Evolutionary conservation across 2,329 filamentous ascomycete species (phyloP), one percentile per base, ranked within the genome.

Genomic region (Orbilia oligospora): DNA sequence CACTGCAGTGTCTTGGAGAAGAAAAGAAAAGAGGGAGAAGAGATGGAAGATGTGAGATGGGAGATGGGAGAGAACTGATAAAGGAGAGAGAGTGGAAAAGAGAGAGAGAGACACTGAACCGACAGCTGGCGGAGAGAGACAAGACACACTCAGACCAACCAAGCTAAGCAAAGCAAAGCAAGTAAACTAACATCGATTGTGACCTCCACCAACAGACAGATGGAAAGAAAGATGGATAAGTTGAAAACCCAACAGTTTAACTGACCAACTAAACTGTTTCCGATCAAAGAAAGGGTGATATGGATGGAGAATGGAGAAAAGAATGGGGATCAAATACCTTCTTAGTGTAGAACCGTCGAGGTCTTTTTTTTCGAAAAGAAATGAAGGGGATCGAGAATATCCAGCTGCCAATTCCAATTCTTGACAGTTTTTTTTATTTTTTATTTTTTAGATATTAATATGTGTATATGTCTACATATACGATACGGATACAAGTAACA

Each of bases 321-420:
- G 53, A 58, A 58, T 58, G 53, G n/a, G 30, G 20, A 18, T 58
- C 53, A 58, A 61, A 61, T 61, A 61, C 56, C 36, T 53, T 4
- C 18, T 12, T 33, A 4, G 30, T 6, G 9, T 24, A 9, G n/a
- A 33, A 44, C 56, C 56, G 56, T 61, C 56, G 20, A 61, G 56
- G 56, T 14, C 48, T 24, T 27, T 6, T 18, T 41, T 14, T 5
- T 16, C 12, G 12, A 41, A 41, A 46, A 46, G 51, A 18, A 61
- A 61, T 61, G 56, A 61, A 61, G 56, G 56, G 36, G 36, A 12
- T 6, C 27, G 44, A 44, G n/a, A 36, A 61, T 61, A 36, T 61
- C 56, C 36, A 61, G 56, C 56, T 61, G 56, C 56, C 56, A 61
- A 61, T 61, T 61, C 56, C 56, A 61, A 61, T 61, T 61, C 56